These are phyloP conservation scores for Leccinum rimulosum DNA, from an alignment of 768 basidiomycete genomes.

Conservation along the genomic window DNA sequence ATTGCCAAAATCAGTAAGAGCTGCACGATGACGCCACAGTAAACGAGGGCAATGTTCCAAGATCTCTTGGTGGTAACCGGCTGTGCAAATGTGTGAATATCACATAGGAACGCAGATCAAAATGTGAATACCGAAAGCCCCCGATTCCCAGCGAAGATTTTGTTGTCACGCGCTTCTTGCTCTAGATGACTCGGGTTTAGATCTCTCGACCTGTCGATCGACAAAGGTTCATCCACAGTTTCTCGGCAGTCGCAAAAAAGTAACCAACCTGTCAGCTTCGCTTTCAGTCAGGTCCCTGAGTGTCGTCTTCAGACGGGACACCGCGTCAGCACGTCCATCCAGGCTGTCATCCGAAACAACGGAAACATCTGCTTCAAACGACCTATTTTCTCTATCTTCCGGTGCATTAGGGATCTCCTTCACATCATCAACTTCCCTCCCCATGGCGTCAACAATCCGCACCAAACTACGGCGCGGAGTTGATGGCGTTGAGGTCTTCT, in stretches of 20 bases:
- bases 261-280: conserved; percentile 53
- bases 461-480: conserved; percentile 40
- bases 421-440: conserved; percentile 49
- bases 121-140: conserved; percentile 37
- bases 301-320: conserved; percentile 56
- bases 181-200: conserved; percentile 19
- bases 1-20: conserved; percentile 46
- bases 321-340: conserved; percentile 45
- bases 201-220: conserved; percentile 30
- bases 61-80: conserved; percentile 13
- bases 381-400: conserved; percentile 15
- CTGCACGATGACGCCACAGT: conserved; percentile 43
- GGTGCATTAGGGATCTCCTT: conserved; percentile 33
- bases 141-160: conserved; percentile 36
- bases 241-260: conserved; percentile 3
- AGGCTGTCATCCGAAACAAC: conserved; percentile 21
- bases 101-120: background rate
- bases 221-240: conserved; percentile 5
- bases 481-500: conserved; percentile 12
- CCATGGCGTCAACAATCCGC: conserved; percentile 70
- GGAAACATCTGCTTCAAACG: conserved; percentile 21
- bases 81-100: conserved; percentile 18
- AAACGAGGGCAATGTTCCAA: conserved; percentile 30
- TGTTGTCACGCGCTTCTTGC: conserved; percentile 38
- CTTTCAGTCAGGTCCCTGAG: conserved; percentile 55